phyloP scores from a whole-genome alignment of 1,284 basidiomycete species.

The Salmacisia buchloeana region DNA sequence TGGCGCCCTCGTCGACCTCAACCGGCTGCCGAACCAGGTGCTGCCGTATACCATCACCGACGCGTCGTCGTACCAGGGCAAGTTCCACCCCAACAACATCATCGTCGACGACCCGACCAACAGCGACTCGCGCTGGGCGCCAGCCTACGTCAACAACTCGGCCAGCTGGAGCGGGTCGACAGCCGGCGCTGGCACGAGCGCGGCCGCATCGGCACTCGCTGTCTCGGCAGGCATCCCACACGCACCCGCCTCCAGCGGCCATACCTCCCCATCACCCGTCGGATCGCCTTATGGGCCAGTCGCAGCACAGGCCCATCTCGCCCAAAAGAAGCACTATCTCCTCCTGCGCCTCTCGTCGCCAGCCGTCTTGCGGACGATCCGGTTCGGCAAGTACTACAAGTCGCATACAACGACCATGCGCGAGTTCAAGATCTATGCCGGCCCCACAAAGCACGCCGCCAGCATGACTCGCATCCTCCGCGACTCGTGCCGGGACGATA shows the following conservation, averaged over 20 bases:
- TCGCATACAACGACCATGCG: conserved; percentile 50
- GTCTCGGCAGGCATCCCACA: too few species aligned
- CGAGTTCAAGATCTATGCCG: conserved; percentile 49
- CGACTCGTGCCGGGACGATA: conserved; percentile 9
- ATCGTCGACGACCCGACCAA: background rate
- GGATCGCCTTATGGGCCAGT: too few species aligned
- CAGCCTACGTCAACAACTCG: background rate
- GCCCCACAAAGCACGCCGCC: conserved; percentile 25
- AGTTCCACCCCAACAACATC: conserved; percentile 10
- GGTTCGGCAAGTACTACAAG: conserved; percentile 50
- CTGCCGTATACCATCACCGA: conserved; percentile 8
- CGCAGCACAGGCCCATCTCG: background rate
- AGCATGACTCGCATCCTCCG: conserved; percentile 22
- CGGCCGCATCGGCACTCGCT: too few species aligned
- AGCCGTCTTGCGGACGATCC: conserved; percentile 23
- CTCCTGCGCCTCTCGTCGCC: conserved; percentile 7
- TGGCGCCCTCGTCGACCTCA: conserved; percentile 12
- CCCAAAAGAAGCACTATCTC: conserved; percentile 3
- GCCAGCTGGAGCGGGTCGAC: too few species aligned
- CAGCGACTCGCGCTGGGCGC: background rate
- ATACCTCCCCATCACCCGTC: too few species aligned
- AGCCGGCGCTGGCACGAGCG: too few species aligned
- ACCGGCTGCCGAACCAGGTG: background rate
- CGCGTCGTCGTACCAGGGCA: background rate
- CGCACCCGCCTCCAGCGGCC: too few species aligned